Percentiles rank a stretch among this genome's conserved stretches.
Conservation (phyloP, 1,284 basidiomycete species). For the Tilletia walkeri region DNA sequence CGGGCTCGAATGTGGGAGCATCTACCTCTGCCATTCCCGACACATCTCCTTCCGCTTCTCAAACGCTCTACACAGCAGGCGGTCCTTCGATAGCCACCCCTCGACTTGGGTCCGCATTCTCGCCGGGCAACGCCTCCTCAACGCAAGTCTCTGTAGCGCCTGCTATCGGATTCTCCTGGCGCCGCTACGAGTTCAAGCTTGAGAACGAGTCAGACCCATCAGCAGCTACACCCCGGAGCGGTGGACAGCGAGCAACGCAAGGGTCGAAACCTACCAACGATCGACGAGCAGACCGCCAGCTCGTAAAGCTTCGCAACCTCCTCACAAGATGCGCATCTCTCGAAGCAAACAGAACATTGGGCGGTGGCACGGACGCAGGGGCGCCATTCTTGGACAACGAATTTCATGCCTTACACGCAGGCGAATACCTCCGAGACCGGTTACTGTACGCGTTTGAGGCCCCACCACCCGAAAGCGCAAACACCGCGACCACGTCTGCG, state of each 20-base stretch:
- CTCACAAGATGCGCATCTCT: background rate
- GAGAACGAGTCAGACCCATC: background rate
- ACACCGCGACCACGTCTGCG: too few species aligned
- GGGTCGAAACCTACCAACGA: background rate
- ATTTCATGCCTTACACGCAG: background rate
- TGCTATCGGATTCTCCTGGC: background rate
- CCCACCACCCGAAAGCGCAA: background rate
- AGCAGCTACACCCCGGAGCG: background rate
- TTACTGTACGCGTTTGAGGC: background rate
- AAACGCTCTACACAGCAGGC: too few species aligned
- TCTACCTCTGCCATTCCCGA: too few species aligned
- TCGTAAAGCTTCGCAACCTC: background rate
- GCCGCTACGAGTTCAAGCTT: background rate
- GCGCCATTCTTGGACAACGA: background rate
- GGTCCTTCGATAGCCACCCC: too few species aligned
- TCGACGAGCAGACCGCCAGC: background rate
- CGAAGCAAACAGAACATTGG: background rate
- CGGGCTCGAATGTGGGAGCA: too few species aligned
- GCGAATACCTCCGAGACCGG: constrained; percentile 1
- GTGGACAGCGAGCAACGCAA: background rate
- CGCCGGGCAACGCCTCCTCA: too few species aligned
- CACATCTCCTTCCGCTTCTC: too few species aligned
- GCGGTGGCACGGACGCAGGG: too few species aligned
- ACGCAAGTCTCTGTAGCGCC: too few species aligned
- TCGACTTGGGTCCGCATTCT: too few species aligned